These are phyloP conservation scores for Arthrinium phaeospermum DNA, from an alignment of 2,329 filamentous ascomycete species.

Conservation along the genomic window DNA sequence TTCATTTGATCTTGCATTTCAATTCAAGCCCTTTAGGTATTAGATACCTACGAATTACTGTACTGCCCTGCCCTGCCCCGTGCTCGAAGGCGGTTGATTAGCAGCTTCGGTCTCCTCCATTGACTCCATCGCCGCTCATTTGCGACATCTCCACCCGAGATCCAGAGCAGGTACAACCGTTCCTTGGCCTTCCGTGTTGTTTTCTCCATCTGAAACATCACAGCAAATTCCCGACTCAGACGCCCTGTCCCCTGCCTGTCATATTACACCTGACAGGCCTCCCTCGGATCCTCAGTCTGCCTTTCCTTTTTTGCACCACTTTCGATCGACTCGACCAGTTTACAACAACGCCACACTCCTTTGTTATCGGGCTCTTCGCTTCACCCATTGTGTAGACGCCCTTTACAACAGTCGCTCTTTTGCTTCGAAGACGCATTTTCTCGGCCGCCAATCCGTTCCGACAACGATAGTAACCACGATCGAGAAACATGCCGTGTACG, in stretches of 20 bases:
- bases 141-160: constrained; percentile 9
- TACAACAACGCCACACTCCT: constrained; percentile 14
- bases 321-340: not conserved
- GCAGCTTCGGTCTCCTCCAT: not conserved
- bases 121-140: not conserved
- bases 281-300: not conserved
- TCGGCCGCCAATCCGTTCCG: not conserved
- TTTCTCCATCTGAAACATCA: constrained; percentile 18
- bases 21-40: not conserved
- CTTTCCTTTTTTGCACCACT: not conserved
- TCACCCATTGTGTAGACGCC: constrained; percentile 16
- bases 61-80: not conserved
- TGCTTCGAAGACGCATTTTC: not conserved
- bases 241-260: constrained; percentile 2
- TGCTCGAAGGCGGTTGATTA: not conserved
- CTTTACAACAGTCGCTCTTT: not conserved
- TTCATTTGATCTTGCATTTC: not conserved
- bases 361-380: not conserved
- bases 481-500: constrained; percentile 8
- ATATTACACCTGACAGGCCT: constrained; percentile 1
- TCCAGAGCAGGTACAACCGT: constrained; percentile 15
- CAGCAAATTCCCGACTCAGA: not conserved
- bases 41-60: not conserved
- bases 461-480: not conserved
- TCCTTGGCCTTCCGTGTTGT: constrained; percentile 11